These are phyloP conservation scores for Cadophora luteo-olivacea DNA, from an alignment of 2,329 filamentous ascomycete genomes.

Conservation along the genomic window DNA sequence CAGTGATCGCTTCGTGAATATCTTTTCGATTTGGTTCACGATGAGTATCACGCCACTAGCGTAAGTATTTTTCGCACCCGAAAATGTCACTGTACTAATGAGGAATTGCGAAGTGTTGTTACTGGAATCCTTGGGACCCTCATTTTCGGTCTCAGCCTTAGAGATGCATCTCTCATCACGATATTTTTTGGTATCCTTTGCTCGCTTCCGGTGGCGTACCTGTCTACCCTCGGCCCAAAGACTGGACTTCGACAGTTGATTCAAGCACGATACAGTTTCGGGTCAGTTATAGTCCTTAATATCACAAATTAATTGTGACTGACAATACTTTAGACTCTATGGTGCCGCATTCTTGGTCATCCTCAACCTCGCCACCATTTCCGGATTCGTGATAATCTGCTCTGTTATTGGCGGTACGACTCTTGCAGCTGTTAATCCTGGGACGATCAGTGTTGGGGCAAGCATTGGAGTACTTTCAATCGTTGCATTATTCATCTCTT, in stretches of 20 bases:
- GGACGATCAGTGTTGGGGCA: constrained; percentile 56
- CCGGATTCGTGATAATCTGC: constrained; percentile 68
- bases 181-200: constrained; percentile 67
- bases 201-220: constrained; percentile 59
- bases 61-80: constrained; percentile 49
- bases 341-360: constrained; percentile 64
- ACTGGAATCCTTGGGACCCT: constrained; percentile 68
- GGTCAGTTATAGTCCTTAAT: constrained; percentile 39
- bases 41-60: constrained; percentile 63
- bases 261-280: constrained; percentile 68
- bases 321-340: constrained; percentile 52
- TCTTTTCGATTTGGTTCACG: constrained; percentile 68
- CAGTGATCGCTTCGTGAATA: constrained; percentile 58
- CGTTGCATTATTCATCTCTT: constrained; percentile 63
- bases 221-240: constrained; percentile 64
- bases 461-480: constrained; percentile 68
- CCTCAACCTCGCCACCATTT: constrained; percentile 67
- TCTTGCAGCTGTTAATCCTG: constrained; percentile 58
- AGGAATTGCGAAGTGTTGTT: constrained; percentile 53
- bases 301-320: constrained; percentile 19
- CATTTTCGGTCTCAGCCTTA: constrained; percentile 59
- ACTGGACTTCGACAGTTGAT: constrained; percentile 72
- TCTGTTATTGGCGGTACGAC: constrained; percentile 66
- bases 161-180: constrained; percentile 60
- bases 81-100: neutral